Base-by-base conservation (phyloP, 225 moss, liverwort and hornwort species). In the Sphagnum tenellum region DNA sequence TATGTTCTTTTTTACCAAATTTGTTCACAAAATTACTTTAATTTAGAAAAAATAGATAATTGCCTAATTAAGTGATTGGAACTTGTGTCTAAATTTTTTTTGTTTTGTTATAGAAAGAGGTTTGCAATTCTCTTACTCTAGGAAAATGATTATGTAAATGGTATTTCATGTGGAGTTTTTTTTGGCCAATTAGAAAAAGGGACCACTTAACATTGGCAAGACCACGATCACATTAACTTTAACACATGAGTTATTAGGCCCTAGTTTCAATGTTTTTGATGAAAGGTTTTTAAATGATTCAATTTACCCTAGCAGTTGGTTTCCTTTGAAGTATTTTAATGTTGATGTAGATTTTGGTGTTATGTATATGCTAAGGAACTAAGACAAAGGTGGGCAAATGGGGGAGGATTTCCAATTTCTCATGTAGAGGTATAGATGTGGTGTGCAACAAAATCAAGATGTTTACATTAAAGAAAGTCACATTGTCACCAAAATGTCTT, bases 391-490 rank as follows among this genome's bases (percentile, higher is more conserved):
- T 52, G 9, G 6, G 52, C 52, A 52, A 9, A 29, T 52, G 52
- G 52, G 9, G 29, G 7, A 29, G 6, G 59, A 60, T 60, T 60
- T 6, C 2, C 45, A 60, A 7, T 56, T 66, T 47, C 7, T 57
- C 44, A 60, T 61, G 12, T 87, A 98, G 93, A 76, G 98, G 98
- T 65, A 93, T 98, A 74, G 98, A 90, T 68, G 98, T 98, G 64
- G 98, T 98, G 44, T 81, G 98, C 69, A 98, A 89, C 82, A 98
- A 98, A 69, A 93, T 98, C 64, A 98, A 98, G 71, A 93, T 93
- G 98, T 93, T 93, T 66, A 90, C 98, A 66, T 90, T 90, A 67
- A 98, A 90, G 79, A 98, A 90, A 82, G 89, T 98, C 44, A 90
- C 89, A 5, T 87, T 98, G 69, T 90, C 93, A 14, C 86, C 89